A percentile compares a stretch with the other conserved stretches of the same genome.
These are phyloP conservation scores for Aspergillus japonicus DNA, from an alignment of 2,329 filamentous ascomycete species.

Conservation along the genomic window DNA sequence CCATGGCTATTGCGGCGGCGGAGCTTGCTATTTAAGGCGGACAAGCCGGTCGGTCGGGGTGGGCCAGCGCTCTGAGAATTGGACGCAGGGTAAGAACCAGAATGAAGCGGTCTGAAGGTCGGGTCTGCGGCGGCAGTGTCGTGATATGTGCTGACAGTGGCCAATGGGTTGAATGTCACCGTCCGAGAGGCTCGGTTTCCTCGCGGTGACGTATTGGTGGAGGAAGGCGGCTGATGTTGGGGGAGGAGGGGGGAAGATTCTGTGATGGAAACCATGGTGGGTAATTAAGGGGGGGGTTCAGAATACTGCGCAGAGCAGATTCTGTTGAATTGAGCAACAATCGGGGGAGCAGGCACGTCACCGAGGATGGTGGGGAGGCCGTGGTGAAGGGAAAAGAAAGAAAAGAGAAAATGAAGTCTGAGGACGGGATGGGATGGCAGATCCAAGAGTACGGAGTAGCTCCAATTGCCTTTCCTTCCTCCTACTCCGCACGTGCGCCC, in stretches of 20 bases:
- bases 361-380: neutral
- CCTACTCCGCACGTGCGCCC: slow-evolving; percentile 25
- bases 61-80: slow-evolving; percentile 26
- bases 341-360: neutral
- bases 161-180: slow-evolving; percentile 50
- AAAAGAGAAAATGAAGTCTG: slow-evolving; percentile 6
- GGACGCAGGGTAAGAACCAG: slow-evolving; percentile 38
- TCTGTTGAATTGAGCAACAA: neutral
- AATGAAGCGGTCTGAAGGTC: slow-evolving; percentile 42
- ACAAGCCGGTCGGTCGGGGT: slow-evolving; percentile 62
- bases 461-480: neutral
- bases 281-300: slow-evolving; percentile 4
- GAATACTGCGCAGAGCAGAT: slow-evolving; percentile 3
- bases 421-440: slow-evolving; percentile 8
- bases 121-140: slow-evolving; percentile 42
- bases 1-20: slow-evolving; percentile 82
- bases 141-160: slow-evolving; percentile 46
- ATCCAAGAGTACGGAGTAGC: slow-evolving; percentile 3
- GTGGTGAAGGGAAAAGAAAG: neutral
- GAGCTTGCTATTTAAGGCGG: slow-evolving; percentile 82
- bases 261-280: slow-evolving; percentile 37
- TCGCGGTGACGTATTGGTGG: slow-evolving; percentile 40
- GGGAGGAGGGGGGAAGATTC: slow-evolving; percentile 46
- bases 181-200: slow-evolving; percentile 41
- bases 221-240: slow-evolving; percentile 28